Evolutionary conservation across 2,329 filamentous ascomycete genomes (phyloP).

Genomic region (Penicillium sp.): DNA sequence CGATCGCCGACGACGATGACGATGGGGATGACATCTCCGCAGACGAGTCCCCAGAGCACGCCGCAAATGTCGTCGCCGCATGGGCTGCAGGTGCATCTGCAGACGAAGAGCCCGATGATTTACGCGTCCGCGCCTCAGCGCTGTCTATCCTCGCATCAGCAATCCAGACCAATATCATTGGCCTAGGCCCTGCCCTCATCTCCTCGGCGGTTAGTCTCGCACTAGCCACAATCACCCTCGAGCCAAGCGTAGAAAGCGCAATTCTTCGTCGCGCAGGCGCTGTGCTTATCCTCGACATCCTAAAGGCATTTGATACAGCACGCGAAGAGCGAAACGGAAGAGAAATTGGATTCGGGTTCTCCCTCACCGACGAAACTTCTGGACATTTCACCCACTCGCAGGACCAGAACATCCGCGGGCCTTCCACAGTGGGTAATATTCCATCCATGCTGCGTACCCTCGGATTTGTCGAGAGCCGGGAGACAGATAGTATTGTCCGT

Average conservation of each 20-base stretch:
- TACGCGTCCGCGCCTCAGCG: conserved; percentile 44
- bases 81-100: conserved; percentile 40
- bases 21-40: conserved; percentile 38
- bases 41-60: conserved; percentile 34
- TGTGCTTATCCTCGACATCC: conserved; percentile 40
- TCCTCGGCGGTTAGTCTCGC: conserved; percentile 42
- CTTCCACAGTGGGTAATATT: conserved; percentile 38
- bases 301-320: conserved; percentile 40
- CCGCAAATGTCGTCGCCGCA: conserved; percentile 39
- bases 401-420: conserved; percentile 2
- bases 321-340: conserved; percentile 30
- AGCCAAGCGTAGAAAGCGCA: conserved; percentile 37
- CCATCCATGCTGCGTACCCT: conserved; percentile 39
- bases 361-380: conserved; percentile 26
- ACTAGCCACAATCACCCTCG: conserved; percentile 39
- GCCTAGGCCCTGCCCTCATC: conserved; percentile 35
- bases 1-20: conserved; percentile 18
- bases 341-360: conserved; percentile 42
- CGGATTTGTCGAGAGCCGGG: conserved; percentile 37
- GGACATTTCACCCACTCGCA: too few relatives aligned
- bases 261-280: conserved; percentile 44
- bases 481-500: conserved; percentile 40
- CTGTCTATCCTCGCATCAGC: conserved; percentile 45
- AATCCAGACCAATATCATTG: conserved; percentile 40
- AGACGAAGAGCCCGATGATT: conserved; percentile 44